Base-by-base conservation (phyloP, 148 eudicot genomes). In the Simmondsia chinensis region DNA sequence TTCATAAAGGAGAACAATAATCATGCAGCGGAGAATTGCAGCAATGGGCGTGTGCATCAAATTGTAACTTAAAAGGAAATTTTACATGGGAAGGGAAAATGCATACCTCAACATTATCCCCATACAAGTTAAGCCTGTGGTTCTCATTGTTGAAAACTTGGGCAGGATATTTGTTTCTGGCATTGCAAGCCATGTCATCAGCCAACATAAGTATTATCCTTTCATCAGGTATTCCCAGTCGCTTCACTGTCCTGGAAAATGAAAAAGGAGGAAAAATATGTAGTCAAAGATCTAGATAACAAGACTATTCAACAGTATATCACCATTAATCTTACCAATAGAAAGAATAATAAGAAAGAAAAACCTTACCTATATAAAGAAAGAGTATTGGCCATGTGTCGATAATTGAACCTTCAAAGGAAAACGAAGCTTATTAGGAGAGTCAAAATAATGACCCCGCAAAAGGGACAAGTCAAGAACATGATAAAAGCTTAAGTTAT, bases 181-280 rank as follows among this genome's bases (percentile, higher is more conserved):
- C 64, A 72, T 89, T 89, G 76, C 97, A 89, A 46, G 95, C 97
- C 97, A 89, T 89, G 60, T 89, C 97, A 77, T 89, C 97, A 53
- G 97, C 95, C 57, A 89, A 52, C 97, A 89, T 89, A 51, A 89
- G 87, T 54, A 89, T 85, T 39, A 85, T 89, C 62, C 97, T 84
- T 59, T 89, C 97, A 68, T 89, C 97, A 4, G 97, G 97, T 61
- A 89, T 89, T 47, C 97, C 97, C 23, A 89, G 64, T 43, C 97
- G 69, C 61, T 89, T 89, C 31, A 89, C 97, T 6, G 97, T 89
- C 76, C 97, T 89, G 60, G 59, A 43, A 31, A 31, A 28, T 18
- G 16, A 33, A 23, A 19, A 40, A 35, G 41, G 24, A 19, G 18
- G 17, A 12, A n/a, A 22, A 36, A 37, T 31, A 3, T 4, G 21